A percentile compares a stretch with the other conserved stretches of the same genome.
Evolutionary conservation across 1,284 basidiomycete species (phyloP).

Genomic region (Mycena citricolor): DNA sequence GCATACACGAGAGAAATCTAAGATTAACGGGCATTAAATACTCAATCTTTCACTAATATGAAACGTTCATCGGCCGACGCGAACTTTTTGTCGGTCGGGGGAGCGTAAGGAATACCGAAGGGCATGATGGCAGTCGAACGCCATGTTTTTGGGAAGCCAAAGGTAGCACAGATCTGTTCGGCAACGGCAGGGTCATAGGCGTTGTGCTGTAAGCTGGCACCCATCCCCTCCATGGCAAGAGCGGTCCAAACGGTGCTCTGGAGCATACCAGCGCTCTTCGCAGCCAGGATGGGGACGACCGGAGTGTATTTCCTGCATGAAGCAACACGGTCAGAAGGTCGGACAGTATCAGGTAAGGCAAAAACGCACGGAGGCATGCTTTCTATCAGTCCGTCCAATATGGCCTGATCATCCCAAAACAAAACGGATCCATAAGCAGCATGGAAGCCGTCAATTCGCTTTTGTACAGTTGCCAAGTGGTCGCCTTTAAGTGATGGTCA

Average conservation of each 20-base stretch:
- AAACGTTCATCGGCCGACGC: constrained; percentile 6
- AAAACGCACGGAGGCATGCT: constrained; percentile 9
- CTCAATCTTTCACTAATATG: constrained; percentile 12
- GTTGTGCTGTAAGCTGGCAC: constrained; percentile 13
- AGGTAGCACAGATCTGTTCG: constrained; percentile 8
- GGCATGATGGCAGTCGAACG: constrained; percentile 17
- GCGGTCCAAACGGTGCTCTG: constrained; percentile 11
- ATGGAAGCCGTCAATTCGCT: neutral
- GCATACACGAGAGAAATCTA: too few species aligned
- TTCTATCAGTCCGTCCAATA: constrained; percentile 6
- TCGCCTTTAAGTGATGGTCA: neutral
- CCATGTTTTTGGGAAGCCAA: constrained; percentile 11
- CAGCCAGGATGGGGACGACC: constrained; percentile 8
- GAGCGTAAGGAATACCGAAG: constrained; percentile 4
- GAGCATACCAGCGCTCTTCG: constrained; percentile 7
- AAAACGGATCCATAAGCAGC: constrained; percentile 13
- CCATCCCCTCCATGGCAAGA: constrained; percentile 11
- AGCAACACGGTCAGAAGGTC: too few species aligned
- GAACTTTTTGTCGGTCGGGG: constrained; percentile 4
- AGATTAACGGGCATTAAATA: too few species aligned
- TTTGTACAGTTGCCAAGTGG: too few species aligned
- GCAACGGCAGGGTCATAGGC: constrained; percentile 9
- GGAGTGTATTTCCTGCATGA: constrained; percentile 3
- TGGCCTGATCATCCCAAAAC: constrained; percentile 17
- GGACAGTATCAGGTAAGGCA: neutral